Evolutionary conservation across 495 filamentous ascomycete species (phyloP).

Genomic region (Penicillium turbatum): DNA sequence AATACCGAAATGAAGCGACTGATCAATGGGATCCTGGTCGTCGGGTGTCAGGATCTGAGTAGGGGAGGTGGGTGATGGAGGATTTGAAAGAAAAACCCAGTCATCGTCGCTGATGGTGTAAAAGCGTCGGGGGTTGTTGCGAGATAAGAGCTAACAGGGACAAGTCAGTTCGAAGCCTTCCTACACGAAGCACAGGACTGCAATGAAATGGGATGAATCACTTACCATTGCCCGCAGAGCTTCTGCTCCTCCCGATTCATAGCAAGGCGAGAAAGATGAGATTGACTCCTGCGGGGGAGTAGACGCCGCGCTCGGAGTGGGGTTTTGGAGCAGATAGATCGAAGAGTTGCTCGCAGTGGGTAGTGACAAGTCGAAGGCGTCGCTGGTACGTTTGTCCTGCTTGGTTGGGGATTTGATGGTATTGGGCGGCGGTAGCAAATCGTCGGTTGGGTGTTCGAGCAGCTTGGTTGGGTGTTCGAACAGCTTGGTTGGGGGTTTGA

Average conservation of each 20-base stretch:
- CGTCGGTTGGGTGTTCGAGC: no score
- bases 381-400: no score
- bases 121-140: conserved; percentile 20
- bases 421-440: no score
- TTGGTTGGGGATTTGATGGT: no score
- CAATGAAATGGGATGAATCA: not conserved
- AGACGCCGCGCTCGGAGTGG: no score
- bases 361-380: no score
- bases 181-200: not conserved
- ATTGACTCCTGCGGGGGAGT: no score
- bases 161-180: not conserved
- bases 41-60: conserved; percentile 18
- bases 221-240: not conserved
- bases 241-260: not conserved
- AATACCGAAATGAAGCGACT: conserved; percentile 15
- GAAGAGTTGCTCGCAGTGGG: no score
- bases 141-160: conserved; percentile 20
- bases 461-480: not conserved
- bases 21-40: conserved; percentile 13
- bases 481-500: not conserved
- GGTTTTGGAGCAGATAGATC: not conserved
- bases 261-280: no score
- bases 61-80: conserved; percentile 6
- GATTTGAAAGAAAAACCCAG: conserved; percentile 22
- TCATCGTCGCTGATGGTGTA: conserved; percentile 35